Base-by-base conservation (phyloP, 2,329 filamentous ascomycete species). In the Fusarium drepaniforme region DNA sequence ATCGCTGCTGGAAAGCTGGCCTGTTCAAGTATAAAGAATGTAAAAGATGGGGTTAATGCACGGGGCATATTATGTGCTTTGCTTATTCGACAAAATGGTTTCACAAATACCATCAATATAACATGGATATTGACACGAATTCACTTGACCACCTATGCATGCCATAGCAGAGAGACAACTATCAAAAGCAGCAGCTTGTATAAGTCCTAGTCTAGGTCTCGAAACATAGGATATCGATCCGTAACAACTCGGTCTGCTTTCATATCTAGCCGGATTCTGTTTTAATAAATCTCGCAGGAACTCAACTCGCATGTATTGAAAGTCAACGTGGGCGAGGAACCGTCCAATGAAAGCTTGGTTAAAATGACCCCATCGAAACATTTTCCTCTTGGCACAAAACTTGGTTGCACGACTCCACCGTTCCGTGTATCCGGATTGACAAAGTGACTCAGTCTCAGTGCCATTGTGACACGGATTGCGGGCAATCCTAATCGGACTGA, bases 261-360 rank as follows among this genome's bases (percentile, higher is more conserved):
- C 51, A 56, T 30, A n/a, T 33, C 2, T 2, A 9, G 12, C 25
- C 49, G 25, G 11, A 53, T 53, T 33, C 25, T 25, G 8, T 25
- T 46, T 49, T 25, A 49, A 49, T 25, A 15, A 25, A 25, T 25
- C 23, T 30, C 7, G 18, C 28, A 35, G 4, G 51, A 35, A 56
- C 51, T 28, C 28, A 23, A 23, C 28, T 33, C 15, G n/a, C 28
- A 25, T 49, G 16, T 44, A 28, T 35, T 37, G 16, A 12, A 62
- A 37, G 28, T 49, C 18, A 28, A 62, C 37, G 51, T 5, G 40
- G 16, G 38, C 21, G 21, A 37, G 53, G 23, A 13, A 23, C 15
- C 9, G 33, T 57, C 72, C 66, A 67, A 73, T 74, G 35, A 56
- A n/a, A 44, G 23, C 23, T 33, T 13, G 35, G 28, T 18, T 28